Evolutionary conservation across 805 yeast genomes (phyloP).

Genomic region (Pichia cephalocereana): DNA sequence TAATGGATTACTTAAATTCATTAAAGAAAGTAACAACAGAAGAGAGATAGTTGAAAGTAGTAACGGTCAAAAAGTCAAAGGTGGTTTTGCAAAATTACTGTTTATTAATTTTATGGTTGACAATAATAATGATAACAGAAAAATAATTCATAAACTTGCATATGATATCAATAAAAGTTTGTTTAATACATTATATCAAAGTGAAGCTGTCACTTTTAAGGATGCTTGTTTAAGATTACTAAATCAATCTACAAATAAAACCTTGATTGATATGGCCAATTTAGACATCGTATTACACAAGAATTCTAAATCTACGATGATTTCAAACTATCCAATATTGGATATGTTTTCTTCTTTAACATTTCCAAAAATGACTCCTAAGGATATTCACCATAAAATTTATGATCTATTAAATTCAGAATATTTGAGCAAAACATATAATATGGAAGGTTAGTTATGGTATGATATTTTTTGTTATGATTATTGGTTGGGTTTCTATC

Average conservation of each 20-base stretch:
- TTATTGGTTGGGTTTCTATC: no score
- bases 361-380: not conserved
- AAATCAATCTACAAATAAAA: conserved; percentile 2
- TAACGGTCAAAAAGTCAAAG: conserved; percentile 14
- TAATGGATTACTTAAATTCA: conserved; percentile 22
- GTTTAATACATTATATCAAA: conserved; percentile 15
- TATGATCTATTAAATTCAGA: conserved; percentile 23
- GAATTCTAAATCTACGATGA: conserved; percentile 4
- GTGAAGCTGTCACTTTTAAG: conserved; percentile 7
- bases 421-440: conserved; percentile 5
- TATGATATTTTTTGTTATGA: not conserved
- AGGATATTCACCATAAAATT: conserved; percentile 21
- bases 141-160: conserved; percentile 15
- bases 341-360: not conserved
- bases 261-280: conserved; percentile 20
- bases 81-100: conserved; percentile 24
- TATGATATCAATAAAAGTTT: conserved; percentile 14
- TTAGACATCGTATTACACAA: conserved; percentile 15
- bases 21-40: conserved; percentile 23
- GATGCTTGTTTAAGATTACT: conserved; percentile 7
- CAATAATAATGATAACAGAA: conserved; percentile 15
- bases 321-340: not conserved
- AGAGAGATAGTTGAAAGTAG: conserved; percentile 15
- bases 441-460: not conserved
- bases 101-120: conserved; percentile 24